Evolutionary conservation across 805 yeast species (phyloP), one percentile per base, ranked within the genome.

Genomic region (Yarrowia sp.): DNA sequence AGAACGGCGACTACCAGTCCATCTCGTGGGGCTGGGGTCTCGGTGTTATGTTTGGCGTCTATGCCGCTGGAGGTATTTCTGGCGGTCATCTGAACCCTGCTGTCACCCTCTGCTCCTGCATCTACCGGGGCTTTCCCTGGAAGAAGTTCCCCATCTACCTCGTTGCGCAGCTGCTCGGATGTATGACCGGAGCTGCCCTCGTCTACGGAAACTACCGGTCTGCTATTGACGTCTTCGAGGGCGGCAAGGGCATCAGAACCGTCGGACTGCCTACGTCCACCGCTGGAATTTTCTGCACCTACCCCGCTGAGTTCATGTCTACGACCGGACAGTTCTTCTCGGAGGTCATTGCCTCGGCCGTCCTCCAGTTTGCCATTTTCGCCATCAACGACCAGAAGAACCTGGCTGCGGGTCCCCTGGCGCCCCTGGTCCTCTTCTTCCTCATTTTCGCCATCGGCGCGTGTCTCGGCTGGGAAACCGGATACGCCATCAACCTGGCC

Each of bases 81-180:
- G 85, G 84, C 68, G 85, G 81, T n/a, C 85, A 81, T 69, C 68
- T 81, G 63, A 81, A 82, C 69, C 84, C 85, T 3, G 81, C 82
- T 62, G 77, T 81, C 33, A 81, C 85, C 1, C 55, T 82, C 8
- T 69, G 78, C 9, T 74, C 78, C 67, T 81, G 80, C 64, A 68
- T 79, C 12, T 82, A 73, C 67, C 76, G 85, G 70, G 80, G 79
- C 7, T 81, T 82, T 67, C 84, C 84, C 25, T 74, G 80, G 74
- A 72, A 71, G 60, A 81, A 81, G 64, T 75, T 79, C 21, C 80
- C 78, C 19, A 61, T 72, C 33, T 82, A 81, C 68, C 67, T 80
- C 33, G 63, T 76, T 24, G 80, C 81, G 19, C 85, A 81, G 70
- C 63, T 79, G 24, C 65, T 81, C 10, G 85, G 85, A 60, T 83